phyloP scores from a whole-genome alignment of 257 asterid species.

The Buddleja alternifolia region DNA sequence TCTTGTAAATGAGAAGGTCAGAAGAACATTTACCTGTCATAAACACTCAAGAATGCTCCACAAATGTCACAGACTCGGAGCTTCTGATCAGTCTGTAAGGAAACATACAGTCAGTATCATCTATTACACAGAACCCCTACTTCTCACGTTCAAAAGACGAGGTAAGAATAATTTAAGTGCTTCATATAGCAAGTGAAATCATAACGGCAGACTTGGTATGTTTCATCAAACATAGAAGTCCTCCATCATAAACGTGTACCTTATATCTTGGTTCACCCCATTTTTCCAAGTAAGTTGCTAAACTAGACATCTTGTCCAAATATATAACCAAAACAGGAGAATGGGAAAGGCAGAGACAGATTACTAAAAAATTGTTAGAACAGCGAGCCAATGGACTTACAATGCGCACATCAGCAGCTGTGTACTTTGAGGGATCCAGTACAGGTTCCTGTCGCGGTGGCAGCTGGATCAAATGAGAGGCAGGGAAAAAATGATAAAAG shows the following conservation, averaged over 20 bases:
- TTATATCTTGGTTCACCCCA: neutral
- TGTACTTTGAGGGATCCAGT: slow-evolving; percentile 74
- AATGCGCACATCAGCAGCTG: slow-evolving; percentile 91
- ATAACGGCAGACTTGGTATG: slow-evolving; percentile 1
- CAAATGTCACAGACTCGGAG: slow-evolving; percentile 99
- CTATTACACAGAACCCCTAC: slow-evolving; percentile 1
- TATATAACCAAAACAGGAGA: neutral
- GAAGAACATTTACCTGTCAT: slow-evolving; percentile 69
- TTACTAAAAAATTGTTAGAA: neutral
- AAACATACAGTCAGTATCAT: slow-evolving; percentile 33
- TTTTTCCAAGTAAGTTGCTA: slow-evolving; percentile 19
- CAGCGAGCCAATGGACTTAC: slow-evolving; percentile 47
- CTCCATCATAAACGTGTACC: slow-evolving; percentile 40
- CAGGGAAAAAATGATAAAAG: neutral
- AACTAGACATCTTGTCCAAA: neutral
- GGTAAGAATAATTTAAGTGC: neutral
- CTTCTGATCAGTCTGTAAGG: slow-evolving; percentile 90
- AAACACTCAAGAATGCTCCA: slow-evolving; percentile 91
- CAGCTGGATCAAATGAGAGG: slow-evolving; percentile 47
- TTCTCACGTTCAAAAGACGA: slow-evolving; percentile 17
- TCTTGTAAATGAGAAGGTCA: slow-evolving; percentile 10
- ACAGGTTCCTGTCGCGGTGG: slow-evolving; percentile 76
- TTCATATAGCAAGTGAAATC: slow-evolving; percentile 10
- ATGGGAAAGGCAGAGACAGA: neutral
- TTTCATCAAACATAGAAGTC: slow-evolving; percentile 31